Base-by-base conservation (phyloP, 805 yeast genomes). In the Komagataella populi region DNA sequence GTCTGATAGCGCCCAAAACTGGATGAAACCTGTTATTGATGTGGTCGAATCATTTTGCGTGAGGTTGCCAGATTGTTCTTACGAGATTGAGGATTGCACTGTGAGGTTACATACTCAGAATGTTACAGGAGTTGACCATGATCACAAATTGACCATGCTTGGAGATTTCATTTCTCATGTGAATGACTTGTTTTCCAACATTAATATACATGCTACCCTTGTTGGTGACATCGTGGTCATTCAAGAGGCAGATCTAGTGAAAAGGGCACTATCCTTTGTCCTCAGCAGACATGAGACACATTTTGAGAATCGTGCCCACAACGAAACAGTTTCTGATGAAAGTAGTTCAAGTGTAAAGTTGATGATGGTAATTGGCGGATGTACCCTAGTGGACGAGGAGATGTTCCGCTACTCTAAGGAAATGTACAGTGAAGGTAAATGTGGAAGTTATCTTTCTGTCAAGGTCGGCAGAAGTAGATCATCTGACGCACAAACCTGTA, bases 141-240 rank as follows among this genome's bases (percentile, higher is more conserved):
- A 83, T 49, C 77, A 95, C 58, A 80, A 81, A 50, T 65, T 75
- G 30, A 73, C 82, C 48, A 74, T 83, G 17, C 77, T 87, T 67
- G 96, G 97, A 49, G 96, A 89, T 58, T 76, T 84, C 52, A 81
- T 90, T 48, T 82, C 90, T 22, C 89, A 88, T 63, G 80, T 90
- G 52, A 89, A 91, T 65, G 93, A 84, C 48, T 69, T 83, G 36
- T 85, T 79, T 61, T 74, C 76, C 14, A 77, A 74, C 16, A 75
- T 73, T 49, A 78, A 78, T 44, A 73, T 90, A 16, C 96, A 88
- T 65, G 96, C 96, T 2, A 80, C 84, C 36, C 70, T 86, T 47
- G 80, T 84, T 52, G 76, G 80, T 54, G 78, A 80, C 55, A 77
- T 81, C 46, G 82, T 89, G 6, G 79, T 84, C 48, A 81, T 89